Evolutionary conservation across 345 rosid species (phyloP).

Genomic region (Trapa bicornis): DNA sequence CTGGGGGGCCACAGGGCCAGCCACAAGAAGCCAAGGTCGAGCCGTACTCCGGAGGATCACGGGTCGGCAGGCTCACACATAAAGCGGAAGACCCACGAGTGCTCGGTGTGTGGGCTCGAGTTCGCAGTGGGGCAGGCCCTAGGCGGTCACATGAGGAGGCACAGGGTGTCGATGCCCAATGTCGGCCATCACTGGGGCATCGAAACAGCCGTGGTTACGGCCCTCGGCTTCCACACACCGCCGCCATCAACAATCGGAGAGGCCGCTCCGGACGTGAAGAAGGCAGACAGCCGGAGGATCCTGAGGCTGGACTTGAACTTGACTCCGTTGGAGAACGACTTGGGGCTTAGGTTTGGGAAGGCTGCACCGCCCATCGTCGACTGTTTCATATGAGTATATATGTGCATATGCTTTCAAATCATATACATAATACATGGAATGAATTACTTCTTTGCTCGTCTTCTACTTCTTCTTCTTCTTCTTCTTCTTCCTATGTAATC

Average conservation of each 20-base stretch:
- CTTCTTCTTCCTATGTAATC: too few relatives aligned
- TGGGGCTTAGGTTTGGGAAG: slow-evolving; percentile 26
- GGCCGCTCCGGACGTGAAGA: slow-evolving; percentile 24
- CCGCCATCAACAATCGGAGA: background rate
- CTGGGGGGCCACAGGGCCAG: slow-evolving; percentile 64
- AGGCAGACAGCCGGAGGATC: slow-evolving; percentile 29
- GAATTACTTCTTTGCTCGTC: too few relatives aligned
- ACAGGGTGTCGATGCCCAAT: slow-evolving; percentile 13
- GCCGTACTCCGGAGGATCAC: slow-evolving; percentile 3
- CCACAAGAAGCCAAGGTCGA: slow-evolving; percentile 46
- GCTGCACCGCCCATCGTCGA: slow-evolving; percentile 23
- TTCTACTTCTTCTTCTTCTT: too few relatives aligned
- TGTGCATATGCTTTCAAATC: too few relatives aligned
- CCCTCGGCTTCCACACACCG: background rate
- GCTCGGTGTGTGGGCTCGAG: slow-evolving; percentile 79
- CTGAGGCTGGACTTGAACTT: slow-evolving; percentile 53
- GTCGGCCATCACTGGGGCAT: background rate
- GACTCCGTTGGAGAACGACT: slow-evolving; percentile 57
- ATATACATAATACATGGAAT: too few relatives aligned
- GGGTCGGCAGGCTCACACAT: slow-evolving; percentile 11
- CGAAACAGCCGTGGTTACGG: background rate
- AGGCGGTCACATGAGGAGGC: slow-evolving; percentile 75
- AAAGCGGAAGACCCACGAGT: slow-evolving; percentile 60
- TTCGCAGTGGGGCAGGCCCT: slow-evolving; percentile 65
- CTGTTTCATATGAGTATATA: slow-evolving; percentile 21